These are phyloP conservation scores for Cryptococcus depauperatus DNA, from an alignment of 1,284 basidiomycete genomes.

Conservation along the genomic window DNA sequence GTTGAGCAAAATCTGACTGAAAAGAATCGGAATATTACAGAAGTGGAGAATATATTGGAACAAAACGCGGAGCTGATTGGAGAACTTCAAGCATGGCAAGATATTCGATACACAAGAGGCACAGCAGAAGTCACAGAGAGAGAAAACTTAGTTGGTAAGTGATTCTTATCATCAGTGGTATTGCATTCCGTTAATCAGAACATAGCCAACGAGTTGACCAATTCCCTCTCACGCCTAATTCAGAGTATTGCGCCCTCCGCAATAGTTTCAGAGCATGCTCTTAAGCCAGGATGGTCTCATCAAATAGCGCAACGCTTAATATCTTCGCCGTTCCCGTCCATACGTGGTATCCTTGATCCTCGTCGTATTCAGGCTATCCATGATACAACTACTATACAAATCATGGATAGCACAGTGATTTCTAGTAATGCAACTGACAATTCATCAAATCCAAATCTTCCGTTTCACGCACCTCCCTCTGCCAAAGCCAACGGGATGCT, in stretches of 20 bases:
- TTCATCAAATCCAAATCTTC: not conserved
- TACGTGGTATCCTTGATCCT: constrained; percentile 38
- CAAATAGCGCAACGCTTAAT: constrained; percentile 22
- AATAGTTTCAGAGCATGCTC: constrained; percentile 7
- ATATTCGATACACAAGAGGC: constrained; percentile 22
- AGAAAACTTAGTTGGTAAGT: constrained; percentile 32
- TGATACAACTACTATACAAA: constrained; percentile 27
- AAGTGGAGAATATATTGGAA: constrained; percentile 22
- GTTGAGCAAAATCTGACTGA: constrained; percentile 10
- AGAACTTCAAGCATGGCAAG: constrained; percentile 38
- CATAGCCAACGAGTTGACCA: constrained; percentile 28
- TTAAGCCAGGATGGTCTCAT: constrained; percentile 27
- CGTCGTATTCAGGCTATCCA: constrained; percentile 35
- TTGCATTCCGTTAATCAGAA: constrained; percentile 4
- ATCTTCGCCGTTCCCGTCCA: constrained; percentile 18
- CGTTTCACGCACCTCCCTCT: constrained; percentile 7
- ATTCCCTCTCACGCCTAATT: constrained; percentile 25
- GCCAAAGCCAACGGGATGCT: constrained; percentile 8
- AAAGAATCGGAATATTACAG: not conserved
- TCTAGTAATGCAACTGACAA: constrained; percentile 3
- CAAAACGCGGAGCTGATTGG: constrained; percentile 28
- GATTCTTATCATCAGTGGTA: not conserved
- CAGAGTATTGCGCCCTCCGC: constrained; percentile 11
- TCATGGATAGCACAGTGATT: constrained; percentile 6
- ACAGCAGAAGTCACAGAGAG: constrained; percentile 20